A percentile compares a stretch with the other conserved stretches of the same genome.
These are phyloP conservation scores for Nevesoporus exiguus DNA, from an alignment of 768 basidiomycete genomes.

Conservation along the genomic window DNA sequence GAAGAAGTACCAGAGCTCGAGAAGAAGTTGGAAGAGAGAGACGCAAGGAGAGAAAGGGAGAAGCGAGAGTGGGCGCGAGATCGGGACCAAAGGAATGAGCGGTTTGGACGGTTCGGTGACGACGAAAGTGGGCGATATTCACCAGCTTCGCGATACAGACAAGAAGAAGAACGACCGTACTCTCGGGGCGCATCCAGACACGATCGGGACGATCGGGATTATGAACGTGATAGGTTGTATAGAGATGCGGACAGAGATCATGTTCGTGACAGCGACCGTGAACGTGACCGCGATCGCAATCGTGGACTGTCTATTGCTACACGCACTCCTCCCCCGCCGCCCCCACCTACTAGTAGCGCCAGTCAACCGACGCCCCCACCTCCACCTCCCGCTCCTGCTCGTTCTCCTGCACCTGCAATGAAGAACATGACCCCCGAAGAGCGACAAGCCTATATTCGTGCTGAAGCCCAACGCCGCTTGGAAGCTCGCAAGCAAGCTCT, in stretches of 20 bases:
- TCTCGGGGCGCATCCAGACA: constrained; percentile 41
- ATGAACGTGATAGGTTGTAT: constrained; percentile 28
- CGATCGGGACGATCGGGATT: constrained; percentile 38
- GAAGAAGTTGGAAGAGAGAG: constrained; percentile 72
- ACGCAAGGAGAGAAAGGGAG: constrained; percentile 73
- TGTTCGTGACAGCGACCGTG: constrained; percentile 26
- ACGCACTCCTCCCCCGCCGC: constrained; percentile 47
- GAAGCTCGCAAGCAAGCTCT: constrained; percentile 83
- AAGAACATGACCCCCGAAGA: constrained; percentile 86
- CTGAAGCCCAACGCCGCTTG: constrained; percentile 77
- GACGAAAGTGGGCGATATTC: constrained; percentile 32
- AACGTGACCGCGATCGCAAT: constrained; percentile 38
- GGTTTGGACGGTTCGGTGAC: constrained; percentile 67
- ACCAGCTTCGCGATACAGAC: constrained; percentile 32
- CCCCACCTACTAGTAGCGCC: constrained; percentile 37
- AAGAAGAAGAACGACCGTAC: constrained; percentile 54
- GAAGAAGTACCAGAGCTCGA: constrained; percentile 91
- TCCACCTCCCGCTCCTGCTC: constrained; percentile 47
- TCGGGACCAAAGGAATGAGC: constrained; percentile 80
- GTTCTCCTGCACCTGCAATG: constrained; percentile 56
- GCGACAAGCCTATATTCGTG: constrained; percentile 69
- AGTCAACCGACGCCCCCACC: constrained; percentile 41
- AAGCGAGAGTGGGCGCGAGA: constrained; percentile 75
- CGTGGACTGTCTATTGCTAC: constrained; percentile 34
- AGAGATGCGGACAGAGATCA: constrained; percentile 31